Percentiles rank a stretch among this genome's conserved stretches.
Conservation (phyloP, 176 grass and related monocot genomes). For the Ensete glaucum region DNA sequence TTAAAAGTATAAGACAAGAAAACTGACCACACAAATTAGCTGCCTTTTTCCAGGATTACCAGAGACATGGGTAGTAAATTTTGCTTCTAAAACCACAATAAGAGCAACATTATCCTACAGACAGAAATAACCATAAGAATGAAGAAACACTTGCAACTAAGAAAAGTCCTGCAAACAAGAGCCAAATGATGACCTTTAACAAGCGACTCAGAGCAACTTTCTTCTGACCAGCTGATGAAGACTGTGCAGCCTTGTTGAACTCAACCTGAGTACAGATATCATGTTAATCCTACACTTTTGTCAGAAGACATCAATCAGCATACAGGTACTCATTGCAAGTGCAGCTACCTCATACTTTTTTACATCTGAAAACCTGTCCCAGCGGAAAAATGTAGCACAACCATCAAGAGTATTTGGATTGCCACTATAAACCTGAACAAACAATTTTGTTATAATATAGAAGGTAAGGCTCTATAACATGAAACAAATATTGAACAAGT, state of each 20-base stretch:
- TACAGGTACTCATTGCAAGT: neutral
- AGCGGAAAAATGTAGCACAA: constrained; percentile 98
- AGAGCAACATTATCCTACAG: constrained; percentile 89
- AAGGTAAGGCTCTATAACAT: constrained; percentile 5
- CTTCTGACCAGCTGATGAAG: constrained; percentile 80
- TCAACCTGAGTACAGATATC: constrained; percentile 50
- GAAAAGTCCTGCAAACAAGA: neutral
- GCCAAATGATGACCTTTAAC: constrained; percentile 43
- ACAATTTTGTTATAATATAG: constrained; percentile 2
- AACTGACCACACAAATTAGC: constrained; percentile 90
- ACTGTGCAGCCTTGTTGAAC: constrained; percentile 99
- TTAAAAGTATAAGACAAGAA: constrained; percentile 4
- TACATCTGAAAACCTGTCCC: constrained; percentile 93
- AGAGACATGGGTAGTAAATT: constrained; percentile 66
- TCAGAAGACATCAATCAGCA: neutral
- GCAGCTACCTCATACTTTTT: constrained; percentile 92
- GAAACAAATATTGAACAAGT: constrained; percentile 4
- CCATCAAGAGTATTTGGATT: constrained; percentile 71
- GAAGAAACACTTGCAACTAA: neutral
- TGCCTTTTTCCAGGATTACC: constrained; percentile 98
- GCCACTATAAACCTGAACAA: constrained; percentile 59
- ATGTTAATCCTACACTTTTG: neutral
- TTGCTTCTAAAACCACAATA: constrained; percentile 91
- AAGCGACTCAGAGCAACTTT: constrained; percentile 78
- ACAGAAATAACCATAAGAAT: constrained; percentile 9